A percentile compares a stretch with the other conserved stretches of the same genome.
Conservation (phyloP, 2,329 filamentous ascomycete species). For the Sporothrix brasiliensis region DNA sequence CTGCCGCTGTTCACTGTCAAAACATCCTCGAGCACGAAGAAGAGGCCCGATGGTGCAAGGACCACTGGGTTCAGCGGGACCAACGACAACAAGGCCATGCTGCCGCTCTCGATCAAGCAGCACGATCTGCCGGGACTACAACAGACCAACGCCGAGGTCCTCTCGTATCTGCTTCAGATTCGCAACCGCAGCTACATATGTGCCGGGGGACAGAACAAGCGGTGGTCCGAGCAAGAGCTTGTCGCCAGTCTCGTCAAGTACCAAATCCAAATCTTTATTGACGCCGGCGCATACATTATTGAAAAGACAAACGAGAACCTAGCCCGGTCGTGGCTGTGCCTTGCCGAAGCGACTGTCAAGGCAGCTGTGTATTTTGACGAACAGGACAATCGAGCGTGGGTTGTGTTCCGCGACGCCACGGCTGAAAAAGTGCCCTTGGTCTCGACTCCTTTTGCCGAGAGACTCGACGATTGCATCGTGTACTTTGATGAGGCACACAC, state of each 20-base stretch:
- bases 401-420: slow-evolving; percentile 24
- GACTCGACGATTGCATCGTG: slow-evolving; percentile 56
- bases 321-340: background rate
- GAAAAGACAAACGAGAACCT: slow-evolving; percentile 39
- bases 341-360: background rate
- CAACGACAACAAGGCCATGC: slow-evolving; percentile 63
- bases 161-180: slow-evolving; percentile 58
- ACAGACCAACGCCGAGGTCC: slow-evolving; percentile 66
- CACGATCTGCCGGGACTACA: slow-evolving; percentile 58
- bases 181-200: slow-evolving; percentile 55
- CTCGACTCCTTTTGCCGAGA: slow-evolving; percentile 58
- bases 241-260: slow-evolving; percentile 45
- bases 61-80: slow-evolving; percentile 75
- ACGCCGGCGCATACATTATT: slow-evolving; percentile 65
- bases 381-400: slow-evolving; percentile 37
- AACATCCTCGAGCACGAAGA: background rate
- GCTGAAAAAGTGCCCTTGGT: slow-evolving; percentile 48
- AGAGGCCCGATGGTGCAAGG: slow-evolving; percentile 36
- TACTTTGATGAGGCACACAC: slow-evolving; percentile 66
- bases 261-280: slow-evolving; percentile 60
- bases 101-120: slow-evolving; percentile 65
- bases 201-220: slow-evolving; percentile 42
- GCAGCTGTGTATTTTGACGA: slow-evolving; percentile 42
- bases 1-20: slow-evolving; percentile 52
- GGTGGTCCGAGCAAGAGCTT: slow-evolving; percentile 51